These are phyloP conservation scores for Nepenthes mirabilis DNA, from an alignment of 148 eudicot species.

Conservation along the genomic window DNA sequence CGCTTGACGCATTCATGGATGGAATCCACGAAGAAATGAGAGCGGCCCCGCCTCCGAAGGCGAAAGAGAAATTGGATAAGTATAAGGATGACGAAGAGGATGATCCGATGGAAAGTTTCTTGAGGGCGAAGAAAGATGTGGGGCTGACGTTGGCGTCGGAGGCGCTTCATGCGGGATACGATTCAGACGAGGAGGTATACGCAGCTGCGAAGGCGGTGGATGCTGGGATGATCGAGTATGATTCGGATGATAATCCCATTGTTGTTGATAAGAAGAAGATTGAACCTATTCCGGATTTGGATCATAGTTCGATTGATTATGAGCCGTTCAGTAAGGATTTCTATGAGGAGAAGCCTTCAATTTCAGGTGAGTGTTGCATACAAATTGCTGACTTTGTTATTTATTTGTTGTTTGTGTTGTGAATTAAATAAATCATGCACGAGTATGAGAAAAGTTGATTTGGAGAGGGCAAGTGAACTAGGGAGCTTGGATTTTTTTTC, in stretches of 20 bases:
- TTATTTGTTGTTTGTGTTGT: too few species aligned
- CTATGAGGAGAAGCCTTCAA: constrained; percentile 77
- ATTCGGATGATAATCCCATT: constrained; percentile 87
- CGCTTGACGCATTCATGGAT: constrained; percentile 93
- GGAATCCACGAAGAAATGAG: constrained; percentile 85
- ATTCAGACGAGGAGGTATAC: constrained; percentile 96
- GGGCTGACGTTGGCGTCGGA: constrained; percentile 80
- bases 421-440: too few species aligned
- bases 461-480: too few species aligned
- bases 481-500: not conserved
- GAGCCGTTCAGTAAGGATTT: constrained; percentile 85
- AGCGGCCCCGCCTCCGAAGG: constrained; percentile 54
- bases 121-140: constrained; percentile 82
- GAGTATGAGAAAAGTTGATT: too few species aligned
- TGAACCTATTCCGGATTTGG: constrained; percentile 82
- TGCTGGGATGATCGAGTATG: constrained; percentile 87
- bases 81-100: constrained; percentile 80
- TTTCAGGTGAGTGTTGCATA: constrained; percentile 42
- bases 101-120: constrained; percentile 79
- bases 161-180: constrained; percentile 72
- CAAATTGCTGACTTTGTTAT: not conserved
- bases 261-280: constrained; percentile 78
- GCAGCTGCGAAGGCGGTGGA: constrained; percentile 99
- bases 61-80: constrained; percentile 64
- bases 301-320: constrained; percentile 64